These are phyloP conservation scores for Pezicula neosporulosa DNA, from an alignment of 2,329 filamentous ascomycete species.

Conservation along the genomic window DNA sequence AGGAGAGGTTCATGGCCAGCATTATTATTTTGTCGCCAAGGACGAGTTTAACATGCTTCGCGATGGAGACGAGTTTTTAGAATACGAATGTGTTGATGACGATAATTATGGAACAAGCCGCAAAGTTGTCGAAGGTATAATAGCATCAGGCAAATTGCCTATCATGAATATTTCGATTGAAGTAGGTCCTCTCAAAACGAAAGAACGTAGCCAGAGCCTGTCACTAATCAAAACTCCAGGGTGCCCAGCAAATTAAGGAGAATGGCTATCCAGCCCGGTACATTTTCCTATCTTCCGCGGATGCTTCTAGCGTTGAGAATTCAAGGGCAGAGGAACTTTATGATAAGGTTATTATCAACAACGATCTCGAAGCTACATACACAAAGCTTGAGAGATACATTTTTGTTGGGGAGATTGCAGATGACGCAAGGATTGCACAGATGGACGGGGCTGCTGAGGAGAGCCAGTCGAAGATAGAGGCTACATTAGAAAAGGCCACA, in stretches of 20 bases:
- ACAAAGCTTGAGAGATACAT: slow-evolving; percentile 46
- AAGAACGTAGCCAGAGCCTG: not conserved
- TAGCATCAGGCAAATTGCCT: slow-evolving; percentile 55
- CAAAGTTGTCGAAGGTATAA: slow-evolving; percentile 47
- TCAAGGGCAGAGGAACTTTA: slow-evolving; percentile 41
- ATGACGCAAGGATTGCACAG: slow-evolving; percentile 2
- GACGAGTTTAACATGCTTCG: slow-evolving; percentile 54
- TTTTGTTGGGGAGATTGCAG: slow-evolving; percentile 26
- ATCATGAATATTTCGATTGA: slow-evolving; percentile 50
- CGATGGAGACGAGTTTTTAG: slow-evolving; percentile 57
- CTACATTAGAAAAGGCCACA: not conserved
- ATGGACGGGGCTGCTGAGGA: not conserved
- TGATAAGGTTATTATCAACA: slow-evolving; percentile 48
- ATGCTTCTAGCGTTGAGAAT: slow-evolving; percentile 32
- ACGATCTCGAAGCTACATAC: slow-evolving; percentile 46
- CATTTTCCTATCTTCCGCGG: slow-evolving; percentile 47
- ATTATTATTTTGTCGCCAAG: slow-evolving; percentile 53
- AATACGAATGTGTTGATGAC: slow-evolving; percentile 48
- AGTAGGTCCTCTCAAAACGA: slow-evolving; percentile 34
- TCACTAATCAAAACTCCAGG: slow-evolving; percentile 31
- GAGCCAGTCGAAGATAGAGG: slow-evolving; percentile 6
- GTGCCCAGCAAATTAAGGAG: slow-evolving; percentile 53
- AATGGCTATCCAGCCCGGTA: slow-evolving; percentile 53
- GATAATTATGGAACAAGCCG: slow-evolving; percentile 54
- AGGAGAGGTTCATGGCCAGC: slow-evolving; percentile 47